Evolutionary conservation across 345 rosid genomes (phyloP).

Genomic region (Moricandia arvensis): DNA sequence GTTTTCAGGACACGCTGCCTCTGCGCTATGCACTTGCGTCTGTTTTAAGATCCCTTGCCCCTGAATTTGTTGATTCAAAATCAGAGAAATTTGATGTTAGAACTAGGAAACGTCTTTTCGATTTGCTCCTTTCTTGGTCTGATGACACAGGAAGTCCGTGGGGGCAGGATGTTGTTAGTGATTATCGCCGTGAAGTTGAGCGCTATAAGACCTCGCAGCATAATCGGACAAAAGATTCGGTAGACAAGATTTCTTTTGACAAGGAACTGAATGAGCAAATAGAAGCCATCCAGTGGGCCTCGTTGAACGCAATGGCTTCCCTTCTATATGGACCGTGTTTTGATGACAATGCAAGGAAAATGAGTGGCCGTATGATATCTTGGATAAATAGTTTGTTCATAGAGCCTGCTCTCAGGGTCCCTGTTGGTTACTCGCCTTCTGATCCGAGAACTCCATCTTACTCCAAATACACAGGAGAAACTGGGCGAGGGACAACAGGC

Average conservation of each 20-base stretch:
- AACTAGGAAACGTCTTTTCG: slow-evolving; percentile 86
- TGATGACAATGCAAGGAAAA: slow-evolving; percentile 98
- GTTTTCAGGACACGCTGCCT: slow-evolving; percentile 85
- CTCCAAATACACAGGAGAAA: slow-evolving; percentile 82
- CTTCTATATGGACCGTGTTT: slow-evolving; percentile 95
- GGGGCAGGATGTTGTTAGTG: slow-evolving; percentile 85
- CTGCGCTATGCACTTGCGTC: slow-evolving; percentile 92
- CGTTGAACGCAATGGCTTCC: slow-evolving; percentile 96
- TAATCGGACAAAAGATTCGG: slow-evolving; percentile 87
- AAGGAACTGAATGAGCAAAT: slow-evolving; percentile 87
- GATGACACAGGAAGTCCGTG: slow-evolving; percentile 81
- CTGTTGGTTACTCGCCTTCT: slow-evolving; percentile 95
- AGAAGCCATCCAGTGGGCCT: slow-evolving; percentile 97
- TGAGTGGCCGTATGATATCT: slow-evolving; percentile 92
- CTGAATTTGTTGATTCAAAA: slow-evolving; percentile 89
- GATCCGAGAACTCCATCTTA: slow-evolving; percentile 90
- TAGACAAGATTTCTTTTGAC: slow-evolving; percentile 90
- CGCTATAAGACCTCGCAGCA: slow-evolving; percentile 93
- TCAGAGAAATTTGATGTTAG: slow-evolving; percentile 89
- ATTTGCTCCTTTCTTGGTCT: slow-evolving; percentile 86
- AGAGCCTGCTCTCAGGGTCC: slow-evolving; percentile 93
- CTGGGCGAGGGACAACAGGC: slow-evolving; percentile 73
- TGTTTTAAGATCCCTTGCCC: slow-evolving; percentile 86
- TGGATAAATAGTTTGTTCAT: slow-evolving; percentile 98
- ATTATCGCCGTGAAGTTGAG: slow-evolving; percentile 96